These are phyloP conservation scores for Marchantia polymorpha DNA, from an alignment of 225 moss, liverwort and hornwort species.

Conservation along the genomic window DNA sequence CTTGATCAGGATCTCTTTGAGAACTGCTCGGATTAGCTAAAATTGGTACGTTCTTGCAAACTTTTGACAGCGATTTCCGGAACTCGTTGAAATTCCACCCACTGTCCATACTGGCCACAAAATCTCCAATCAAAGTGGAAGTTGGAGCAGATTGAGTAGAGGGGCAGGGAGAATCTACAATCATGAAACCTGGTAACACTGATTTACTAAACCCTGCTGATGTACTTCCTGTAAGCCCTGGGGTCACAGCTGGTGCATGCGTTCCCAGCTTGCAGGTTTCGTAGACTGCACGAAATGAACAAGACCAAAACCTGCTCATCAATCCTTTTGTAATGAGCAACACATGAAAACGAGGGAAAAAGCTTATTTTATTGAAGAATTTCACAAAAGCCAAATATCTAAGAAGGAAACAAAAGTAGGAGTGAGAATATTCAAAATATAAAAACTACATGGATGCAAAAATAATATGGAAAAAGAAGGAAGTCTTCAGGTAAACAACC, in stretches of 20 bases:
- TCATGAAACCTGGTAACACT: constrained; percentile 67
- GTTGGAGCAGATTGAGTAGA: constrained; percentile 27
- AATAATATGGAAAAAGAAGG: too few relatives aligned
- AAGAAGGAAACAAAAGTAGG: too few relatives aligned
- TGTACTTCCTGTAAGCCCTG: constrained; percentile 47
- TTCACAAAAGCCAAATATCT: too few relatives aligned
- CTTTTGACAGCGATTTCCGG: constrained; percentile 70
- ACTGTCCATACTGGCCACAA: constrained; percentile 69
- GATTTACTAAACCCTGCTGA: constrained; percentile 61
- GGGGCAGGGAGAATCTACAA: constrained; percentile 53
- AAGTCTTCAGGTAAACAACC: constrained; percentile 36
- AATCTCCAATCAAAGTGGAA: constrained; percentile 62
- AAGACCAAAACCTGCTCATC: not conserved
- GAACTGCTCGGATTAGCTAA: constrained; percentile 51
- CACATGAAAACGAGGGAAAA: too few relatives aligned
- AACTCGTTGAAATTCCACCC: constrained; percentile 78
- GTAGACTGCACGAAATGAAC: constrained; percentile 61
- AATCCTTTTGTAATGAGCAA: too few relatives aligned
- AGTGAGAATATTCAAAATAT: too few relatives aligned
- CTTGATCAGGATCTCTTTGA: constrained; percentile 89
- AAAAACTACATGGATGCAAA: too few relatives aligned
- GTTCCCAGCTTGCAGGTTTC: constrained; percentile 88
- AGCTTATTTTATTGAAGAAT: too few relatives aligned
- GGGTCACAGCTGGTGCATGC: constrained; percentile 62
- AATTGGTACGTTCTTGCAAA: constrained; percentile 67